A percentile compares a stretch with the other conserved stretches of the same genome.
These are phyloP conservation scores for Lachancea waltii DNA, from an alignment of 805 yeast genomes.

Conservation along the genomic window DNA sequence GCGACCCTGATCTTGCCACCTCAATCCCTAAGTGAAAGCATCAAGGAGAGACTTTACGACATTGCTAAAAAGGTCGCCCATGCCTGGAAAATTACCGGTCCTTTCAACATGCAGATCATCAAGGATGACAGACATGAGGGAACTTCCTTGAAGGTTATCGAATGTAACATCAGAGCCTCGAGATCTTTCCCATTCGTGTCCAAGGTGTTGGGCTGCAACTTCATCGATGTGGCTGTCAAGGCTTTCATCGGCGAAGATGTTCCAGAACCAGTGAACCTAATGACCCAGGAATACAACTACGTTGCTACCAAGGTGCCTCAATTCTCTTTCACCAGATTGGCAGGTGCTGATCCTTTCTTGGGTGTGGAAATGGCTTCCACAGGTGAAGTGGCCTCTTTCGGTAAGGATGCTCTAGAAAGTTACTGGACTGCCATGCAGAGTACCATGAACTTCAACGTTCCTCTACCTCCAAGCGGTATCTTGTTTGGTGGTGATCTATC, in stretches of 20 bases:
- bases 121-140: slow-evolving; percentile 60
- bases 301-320: slow-evolving; percentile 98
- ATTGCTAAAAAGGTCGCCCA: slow-evolving; percentile 89
- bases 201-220: slow-evolving; percentile 89
- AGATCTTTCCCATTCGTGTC: slow-evolving; percentile 99
- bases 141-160: slow-evolving; percentile 84
- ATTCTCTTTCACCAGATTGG: slow-evolving; percentile 95
- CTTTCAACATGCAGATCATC: slow-evolving; percentile 97
- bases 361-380: slow-evolving; percentile 99
- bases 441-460: slow-evolving; percentile 94
- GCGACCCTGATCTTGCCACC: slow-evolving; percentile 96
- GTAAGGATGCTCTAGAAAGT: slow-evolving; percentile 77
- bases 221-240: slow-evolving; percentile 89
- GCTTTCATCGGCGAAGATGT: slow-evolving; percentile 67
- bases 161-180: slow-evolving; percentile 97
- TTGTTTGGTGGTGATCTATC: slow-evolving; percentile 91
- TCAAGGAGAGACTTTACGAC: slow-evolving; percentile 68
- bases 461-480: slow-evolving; percentile 83
- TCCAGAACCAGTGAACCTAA: slow-evolving; percentile 76
- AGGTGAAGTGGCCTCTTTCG: slow-evolving; percentile 98
- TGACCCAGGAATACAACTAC: slow-evolving; percentile 66
- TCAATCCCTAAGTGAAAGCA: slow-evolving; percentile 58
- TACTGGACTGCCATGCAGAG: slow-evolving; percentile 97
- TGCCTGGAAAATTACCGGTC: slow-evolving; percentile 96
- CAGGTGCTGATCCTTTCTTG: slow-evolving; percentile 98